Base-by-base conservation (phyloP, 345 rosid genomes). In the Iberis pinnata region DNA sequence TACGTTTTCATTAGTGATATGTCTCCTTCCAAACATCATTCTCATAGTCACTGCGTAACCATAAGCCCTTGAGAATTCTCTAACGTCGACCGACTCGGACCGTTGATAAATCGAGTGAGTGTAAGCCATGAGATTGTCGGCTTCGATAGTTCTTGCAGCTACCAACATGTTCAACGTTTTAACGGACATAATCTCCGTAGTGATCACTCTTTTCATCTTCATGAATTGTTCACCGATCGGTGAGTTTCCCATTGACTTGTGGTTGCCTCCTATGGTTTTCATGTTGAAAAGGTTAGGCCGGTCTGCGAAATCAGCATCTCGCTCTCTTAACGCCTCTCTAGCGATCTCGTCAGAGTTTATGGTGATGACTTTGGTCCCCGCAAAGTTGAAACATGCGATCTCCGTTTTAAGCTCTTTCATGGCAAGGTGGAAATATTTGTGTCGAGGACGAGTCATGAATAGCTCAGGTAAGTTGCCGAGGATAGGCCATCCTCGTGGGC, bases 181-280 rank as follows among this genome's bases (percentile, higher is more conserved):
- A 3, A 53, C 43, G 14, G 60, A 61, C 14, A 72, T 7, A 0
- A 74, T 7, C 31, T 74, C 76, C 1, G 70, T 38, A 10, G 58
- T 51, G 25, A 75, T 16, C 40, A 70, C 69, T 41, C 29, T 75
- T 60, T 71, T 63, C 82, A 70, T 78, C 56, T 75, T 75, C 67
- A 52, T 61, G 80, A 73, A 71, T 6, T 68, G 75, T 14, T 67
- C 69, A 12, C 70, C 73, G 19, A 39, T 32, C 1, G 74, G 68
- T 9, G 74, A 12, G 8, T 13, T 2, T 1, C 48, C 47, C 15
- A 60, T 45, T 0, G 77, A 50, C 9, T 45, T 18, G 60, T 43
- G 56, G 1, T 73, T 61, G 12, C 57, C 40, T 17, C 66, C 70
- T 1, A 56, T 20, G 43, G 31, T 43, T 12, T 9, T 12, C 26